A percentile compares a stretch with the other conserved stretches of the same genome.
Conservation (phyloP, 2,329 filamentous ascomycete genomes). For the Verticillium dahliae region DNA sequence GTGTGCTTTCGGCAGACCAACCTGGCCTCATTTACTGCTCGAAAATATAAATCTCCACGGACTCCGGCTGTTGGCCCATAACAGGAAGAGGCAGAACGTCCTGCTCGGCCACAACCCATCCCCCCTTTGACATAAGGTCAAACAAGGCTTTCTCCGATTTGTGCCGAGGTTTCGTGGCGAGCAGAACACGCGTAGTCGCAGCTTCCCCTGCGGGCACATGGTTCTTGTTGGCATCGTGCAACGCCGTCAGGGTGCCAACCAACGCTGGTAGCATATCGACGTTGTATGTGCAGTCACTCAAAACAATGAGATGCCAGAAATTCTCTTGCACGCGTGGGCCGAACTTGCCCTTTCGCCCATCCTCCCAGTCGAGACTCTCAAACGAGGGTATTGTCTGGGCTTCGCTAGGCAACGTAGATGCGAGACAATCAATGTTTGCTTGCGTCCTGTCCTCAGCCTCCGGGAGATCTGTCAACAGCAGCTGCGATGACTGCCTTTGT, state of each 20-base stretch:
- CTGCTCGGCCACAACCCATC: slow-evolving; percentile 37
- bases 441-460: slow-evolving; percentile 44
- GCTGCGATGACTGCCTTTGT: slow-evolving; percentile 17
- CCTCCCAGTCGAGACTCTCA: slow-evolving; percentile 52
- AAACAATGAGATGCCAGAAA: slow-evolving; percentile 45
- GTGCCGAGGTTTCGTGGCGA: slow-evolving; percentile 52
- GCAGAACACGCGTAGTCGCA: slow-evolving; percentile 34
- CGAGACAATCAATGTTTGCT: slow-evolving; percentile 37
- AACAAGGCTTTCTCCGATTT: slow-evolving; percentile 44
- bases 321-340: slow-evolving; percentile 29
- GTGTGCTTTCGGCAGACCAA: too few species aligned
- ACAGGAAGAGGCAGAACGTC: slow-evolving; percentile 38
- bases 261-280: slow-evolving; percentile 47
- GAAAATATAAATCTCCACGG: slow-evolving; percentile 47
- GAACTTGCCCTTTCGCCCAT: slow-evolving; percentile 38
- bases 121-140: slow-evolving; percentile 33
- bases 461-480: slow-evolving; percentile 49
- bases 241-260: slow-evolving; percentile 43
- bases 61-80: slow-evolving; percentile 34
- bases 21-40: slow-evolving; percentile 20
- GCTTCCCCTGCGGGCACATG: too few species aligned
- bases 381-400: slow-evolving; percentile 22
- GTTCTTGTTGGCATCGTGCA: slow-evolving; percentile 32
- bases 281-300: slow-evolving; percentile 59
- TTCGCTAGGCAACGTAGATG: slow-evolving; percentile 3